Base-by-base conservation (phyloP, 805 yeast genomes). In the Kuraishia borneana region DNA sequence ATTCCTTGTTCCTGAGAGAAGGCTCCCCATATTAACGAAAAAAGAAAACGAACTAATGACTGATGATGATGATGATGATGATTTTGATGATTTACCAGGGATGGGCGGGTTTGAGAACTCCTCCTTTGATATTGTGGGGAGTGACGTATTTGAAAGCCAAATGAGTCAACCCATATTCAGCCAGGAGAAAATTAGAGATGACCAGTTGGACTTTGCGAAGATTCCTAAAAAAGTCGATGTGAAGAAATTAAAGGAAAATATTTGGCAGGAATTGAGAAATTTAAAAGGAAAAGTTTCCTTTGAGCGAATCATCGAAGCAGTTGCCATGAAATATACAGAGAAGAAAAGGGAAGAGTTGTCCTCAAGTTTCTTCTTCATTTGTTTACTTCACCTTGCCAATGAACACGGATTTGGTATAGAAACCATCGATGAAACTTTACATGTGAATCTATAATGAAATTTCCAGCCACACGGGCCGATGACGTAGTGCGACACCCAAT, bases 301-400 rank as follows among this genome's bases (percentile, higher is more conserved):
- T 18, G 46, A 46, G 6, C 45, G 41, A 3, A 34, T 49, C 20
- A 50, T 48, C n/a, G 40, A 40, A 14, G 47, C 44, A n/a, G 50
- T 55, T 8, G 41, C 43, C 16, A 32, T 37, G n/a, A 61, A 63
- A 50, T 85, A 87, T 49, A 62, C 71, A 1, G 54, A 61, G 6
- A 75, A 71, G 32, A 69, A 75, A 31, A 60, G 65, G 43, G 68
- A 66, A 33, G 94, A 85, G 34, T 55, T 87, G 6, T 80, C 94
- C 1, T 84, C 95, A 1, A 79, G 94, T 54, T 82, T 82, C 53
- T 82, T 83, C 47, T 85, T 85, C 46, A 83, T 85, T 38, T 82
- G 94, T 45, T 56, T 84, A 46, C 57, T 85, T 23, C 96, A 85
- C 56, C 60, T 85, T 42, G 94, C 95, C 10, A 85, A 87, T 50